A percentile compares a stretch with the other conserved stretches of the same genome.
Evolutionary conservation across 768 basidiomycete genomes (phyloP).

Genomic region (Tylopilus intermedius): DNA sequence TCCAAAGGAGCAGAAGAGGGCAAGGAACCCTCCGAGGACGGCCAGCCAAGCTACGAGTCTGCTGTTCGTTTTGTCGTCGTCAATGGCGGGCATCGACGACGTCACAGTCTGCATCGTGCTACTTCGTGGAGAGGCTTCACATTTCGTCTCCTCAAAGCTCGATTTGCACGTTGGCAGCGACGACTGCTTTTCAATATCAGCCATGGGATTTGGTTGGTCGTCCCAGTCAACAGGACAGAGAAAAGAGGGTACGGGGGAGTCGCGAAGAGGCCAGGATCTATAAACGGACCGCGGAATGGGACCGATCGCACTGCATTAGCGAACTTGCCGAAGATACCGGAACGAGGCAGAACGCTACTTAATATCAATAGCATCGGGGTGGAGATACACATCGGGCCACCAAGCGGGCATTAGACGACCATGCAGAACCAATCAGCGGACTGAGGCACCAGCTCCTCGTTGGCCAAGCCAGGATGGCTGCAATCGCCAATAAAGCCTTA

Average conservation of each 20-base stretch:
- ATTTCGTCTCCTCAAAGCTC: constrained; percentile 20
- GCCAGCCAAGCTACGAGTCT: constrained; percentile 39
- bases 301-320: constrained; percentile 21
- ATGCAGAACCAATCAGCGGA: constrained; percentile 5
- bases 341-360: constrained; percentile 15
- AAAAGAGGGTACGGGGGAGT: constrained; percentile 11
- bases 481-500: background rate
- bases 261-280: constrained; percentile 16
- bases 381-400: constrained; percentile 4
- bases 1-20: constrained; percentile 67
- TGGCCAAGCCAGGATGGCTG: background rate
- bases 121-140: constrained; percentile 17
- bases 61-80: background rate
- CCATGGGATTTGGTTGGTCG: constrained; percentile 19
- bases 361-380: constrained; percentile 3
- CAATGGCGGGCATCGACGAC: constrained; percentile 11
- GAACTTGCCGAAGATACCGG: constrained; percentile 24
- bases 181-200: constrained; percentile 28
- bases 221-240: constrained; percentile 1
- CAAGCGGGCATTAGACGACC: constrained; percentile 14
- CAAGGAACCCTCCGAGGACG: constrained; percentile 60
- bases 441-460: constrained; percentile 3
- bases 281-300: constrained; percentile 18
- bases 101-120: constrained; percentile 22
- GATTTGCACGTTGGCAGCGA: constrained; percentile 15